A percentile compares a stretch with the other conserved stretches of the same genome.
These are phyloP conservation scores for Rhodotorula sp. DNA, from an alignment of 1,284 basidiomycete genomes.

Conservation along the genomic window DNA sequence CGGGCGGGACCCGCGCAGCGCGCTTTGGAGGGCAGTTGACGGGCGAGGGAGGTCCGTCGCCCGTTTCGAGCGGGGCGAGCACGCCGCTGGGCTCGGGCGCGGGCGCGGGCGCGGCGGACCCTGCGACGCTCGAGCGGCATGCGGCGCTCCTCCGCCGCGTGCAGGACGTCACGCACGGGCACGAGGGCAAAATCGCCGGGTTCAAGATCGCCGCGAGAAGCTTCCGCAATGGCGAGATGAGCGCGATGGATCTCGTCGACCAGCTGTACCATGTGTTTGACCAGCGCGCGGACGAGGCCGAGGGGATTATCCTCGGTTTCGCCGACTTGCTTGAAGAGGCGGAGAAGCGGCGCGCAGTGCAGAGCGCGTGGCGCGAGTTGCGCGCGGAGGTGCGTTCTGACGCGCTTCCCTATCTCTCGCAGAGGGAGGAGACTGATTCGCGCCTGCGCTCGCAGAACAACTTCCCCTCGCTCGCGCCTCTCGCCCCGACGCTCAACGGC, in stretches of 20 bases:
- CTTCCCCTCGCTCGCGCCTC: slow-evolving; percentile 33
- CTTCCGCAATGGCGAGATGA: slow-evolving; percentile 75
- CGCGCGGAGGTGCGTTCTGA: slow-evolving; percentile 68
- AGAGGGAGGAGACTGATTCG: neutral
- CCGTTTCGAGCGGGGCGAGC: slow-evolving; percentile 5
- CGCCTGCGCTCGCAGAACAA: slow-evolving; percentile 27
- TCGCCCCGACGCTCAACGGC: slow-evolving; percentile 31
- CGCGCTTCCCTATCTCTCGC: slow-evolving; percentile 33
- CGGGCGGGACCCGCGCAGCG: slow-evolving; percentile 15
- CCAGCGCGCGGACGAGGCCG: slow-evolving; percentile 71
- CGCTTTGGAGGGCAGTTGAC: slow-evolving; percentile 31
- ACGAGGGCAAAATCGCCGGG: slow-evolving; percentile 69
- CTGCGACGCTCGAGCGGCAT: slow-evolving; percentile 53
- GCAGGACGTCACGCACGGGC: slow-evolving; percentile 67
- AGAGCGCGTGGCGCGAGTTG: slow-evolving; percentile 79
- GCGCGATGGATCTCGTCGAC: slow-evolving; percentile 78
- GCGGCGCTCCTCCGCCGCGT: slow-evolving; percentile 69
- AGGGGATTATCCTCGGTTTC: slow-evolving; percentile 72
- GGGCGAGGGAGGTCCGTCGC: slow-evolving; percentile 2
- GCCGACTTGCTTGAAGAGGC: slow-evolving; percentile 80
- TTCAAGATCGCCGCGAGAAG: slow-evolving; percentile 78
- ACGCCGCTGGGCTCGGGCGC: slow-evolving; percentile 8
- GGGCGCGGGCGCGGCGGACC: slow-evolving; percentile 1
- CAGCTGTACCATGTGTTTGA: slow-evolving; percentile 85
- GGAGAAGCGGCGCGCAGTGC: slow-evolving; percentile 76